These are phyloP conservation scores for Polytolypa hystricis DNA, from an alignment of 2,329 filamentous ascomycete genomes.

Conservation along the genomic window DNA sequence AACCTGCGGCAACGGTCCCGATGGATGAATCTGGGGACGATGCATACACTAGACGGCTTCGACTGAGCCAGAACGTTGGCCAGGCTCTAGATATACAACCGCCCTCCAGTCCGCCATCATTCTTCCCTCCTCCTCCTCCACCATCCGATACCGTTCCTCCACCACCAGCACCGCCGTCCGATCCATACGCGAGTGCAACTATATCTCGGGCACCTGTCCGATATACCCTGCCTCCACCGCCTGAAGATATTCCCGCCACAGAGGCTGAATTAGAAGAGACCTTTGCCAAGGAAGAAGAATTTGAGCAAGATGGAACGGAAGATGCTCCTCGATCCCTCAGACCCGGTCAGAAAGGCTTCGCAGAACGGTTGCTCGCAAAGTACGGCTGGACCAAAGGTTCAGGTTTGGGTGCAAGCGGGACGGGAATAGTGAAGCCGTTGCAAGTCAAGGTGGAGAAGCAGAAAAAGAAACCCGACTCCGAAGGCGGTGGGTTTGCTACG, in stretches of 20 bases:
- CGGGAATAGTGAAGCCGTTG: slow-evolving; percentile 76
- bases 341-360: slow-evolving; percentile 75
- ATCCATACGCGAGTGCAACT: slow-evolving; percentile 38
- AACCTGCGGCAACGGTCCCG: slow-evolving; percentile 36
- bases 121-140: slow-evolving; percentile 17
- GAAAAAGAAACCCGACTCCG: slow-evolving; percentile 64
- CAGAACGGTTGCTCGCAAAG: slow-evolving; percentile 78
- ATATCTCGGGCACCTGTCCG: slow-evolving; percentile 71
- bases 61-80: slow-evolving; percentile 38
- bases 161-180: slow-evolving; percentile 30
- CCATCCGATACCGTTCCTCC: slow-evolving; percentile 22
- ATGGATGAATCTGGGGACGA: slow-evolving; percentile 58
- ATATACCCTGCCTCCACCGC: slow-evolving; percentile 49
- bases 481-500: slow-evolving; percentile 66
- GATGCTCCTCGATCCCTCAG: slow-evolving; percentile 47
- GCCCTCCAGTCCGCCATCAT: slow-evolving; percentile 24
- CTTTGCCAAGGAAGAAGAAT: slow-evolving; percentile 27
- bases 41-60: slow-evolving; percentile 53
- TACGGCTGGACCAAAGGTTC: slow-evolving; percentile 86
- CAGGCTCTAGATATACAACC: slow-evolving; percentile 16
- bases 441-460: slow-evolving; percentile 76
- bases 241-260: slow-evolving; percentile 42
- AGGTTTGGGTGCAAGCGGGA: slow-evolving; percentile 70
- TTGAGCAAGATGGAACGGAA: slow-evolving; percentile 24
- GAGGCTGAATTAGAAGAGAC: slow-evolving; percentile 42